Conservation (phyloP, 169 alveolate genomes). For the Plasmodium gaboni region DNA sequence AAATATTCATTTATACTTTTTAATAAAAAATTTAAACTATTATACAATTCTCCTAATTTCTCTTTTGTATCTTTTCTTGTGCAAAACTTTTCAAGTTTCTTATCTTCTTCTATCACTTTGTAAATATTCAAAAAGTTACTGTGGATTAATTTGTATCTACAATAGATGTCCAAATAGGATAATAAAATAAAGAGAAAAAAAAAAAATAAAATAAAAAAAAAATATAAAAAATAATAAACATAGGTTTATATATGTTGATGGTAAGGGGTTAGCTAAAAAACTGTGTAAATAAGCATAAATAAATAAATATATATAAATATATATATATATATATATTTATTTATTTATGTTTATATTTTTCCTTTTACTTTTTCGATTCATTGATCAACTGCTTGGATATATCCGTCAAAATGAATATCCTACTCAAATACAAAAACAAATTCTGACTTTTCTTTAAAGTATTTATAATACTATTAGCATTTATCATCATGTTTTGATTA, state of each 20-base stretch:
- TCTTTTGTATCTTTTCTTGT: conserved; percentile 65
- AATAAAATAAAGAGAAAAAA: not conserved
- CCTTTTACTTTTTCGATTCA: conserved; percentile 69
- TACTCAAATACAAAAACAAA: conserved; percentile 48
- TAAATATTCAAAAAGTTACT: conserved; percentile 51
- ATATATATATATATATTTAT: not conserved
- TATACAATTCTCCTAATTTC: conserved; percentile 52
- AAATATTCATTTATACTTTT: conserved; percentile 72
- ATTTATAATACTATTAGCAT: conserved; percentile 51
- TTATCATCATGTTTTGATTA: conserved; percentile 73
- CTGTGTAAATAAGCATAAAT: no score
- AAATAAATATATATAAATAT: not conserved
- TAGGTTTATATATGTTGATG: no score
- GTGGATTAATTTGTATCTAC: conserved; percentile 62
- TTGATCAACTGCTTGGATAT: conserved; percentile 55
- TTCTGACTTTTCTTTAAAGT: conserved; percentile 69
- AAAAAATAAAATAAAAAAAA: no score
- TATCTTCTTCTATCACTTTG: conserved; percentile 70
- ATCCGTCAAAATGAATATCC: conserved; percentile 67
- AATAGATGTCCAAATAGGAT: not conserved
- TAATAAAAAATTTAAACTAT: conserved; percentile 27
- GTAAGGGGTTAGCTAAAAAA: no score
- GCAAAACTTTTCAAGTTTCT: conserved; percentile 64
- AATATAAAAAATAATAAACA: no score
- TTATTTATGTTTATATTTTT: not conserved